Base-by-base conservation (phyloP, 225 moss, liverwort and hornwort species). In the Polytrichum formosum region DNA sequence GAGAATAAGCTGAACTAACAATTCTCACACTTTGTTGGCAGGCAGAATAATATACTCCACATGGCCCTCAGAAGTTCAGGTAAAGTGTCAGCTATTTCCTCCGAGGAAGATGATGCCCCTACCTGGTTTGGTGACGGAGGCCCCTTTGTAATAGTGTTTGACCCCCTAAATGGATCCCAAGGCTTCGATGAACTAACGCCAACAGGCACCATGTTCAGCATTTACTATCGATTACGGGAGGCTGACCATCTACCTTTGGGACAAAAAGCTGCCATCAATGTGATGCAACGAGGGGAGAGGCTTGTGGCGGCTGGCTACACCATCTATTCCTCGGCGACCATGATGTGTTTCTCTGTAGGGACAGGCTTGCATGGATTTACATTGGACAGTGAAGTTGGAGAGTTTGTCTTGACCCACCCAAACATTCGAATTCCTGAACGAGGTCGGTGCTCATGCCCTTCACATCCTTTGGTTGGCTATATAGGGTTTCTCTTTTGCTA, bases 21-120 rank as follows among this genome's bases (percentile, higher is more conserved):
- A 59, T 80, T 83, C 86, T 83, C 83, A 84, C 79, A 78, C 81
- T 73, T 75, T 82, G 84, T 81, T 90, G 93, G 84, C 91, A 96
- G 90, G 83, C 93, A 96, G 93, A 97, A 97, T 66, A 89, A 93
- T 61, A 92, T 93, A 79, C 79, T 97, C 59, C 93, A 91, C 78
- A 84, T 79, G 83, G 90, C 89, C 77, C 78, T 97, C 60, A 83
- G 87, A 84, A 83, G 84, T 72, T 93, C 89, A 81, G 92, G 93
- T 61, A 92, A 93, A 83, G 93, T 97, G 67, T 89, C 85, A 27
- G 92, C 72, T 13, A 72, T 97, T 62, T 93, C 96, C 37, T 97
- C 96, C n/a, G 93, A 97, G 65, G 93, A 93, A 72, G 93, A 97
- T 54, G 93, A 93, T 30, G 84, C 89, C 26, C 88, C 96, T 22